These are phyloP conservation scores for Alternaria rosae DNA, from an alignment of 2,329 filamentous ascomycete species.

Conservation along the genomic window DNA sequence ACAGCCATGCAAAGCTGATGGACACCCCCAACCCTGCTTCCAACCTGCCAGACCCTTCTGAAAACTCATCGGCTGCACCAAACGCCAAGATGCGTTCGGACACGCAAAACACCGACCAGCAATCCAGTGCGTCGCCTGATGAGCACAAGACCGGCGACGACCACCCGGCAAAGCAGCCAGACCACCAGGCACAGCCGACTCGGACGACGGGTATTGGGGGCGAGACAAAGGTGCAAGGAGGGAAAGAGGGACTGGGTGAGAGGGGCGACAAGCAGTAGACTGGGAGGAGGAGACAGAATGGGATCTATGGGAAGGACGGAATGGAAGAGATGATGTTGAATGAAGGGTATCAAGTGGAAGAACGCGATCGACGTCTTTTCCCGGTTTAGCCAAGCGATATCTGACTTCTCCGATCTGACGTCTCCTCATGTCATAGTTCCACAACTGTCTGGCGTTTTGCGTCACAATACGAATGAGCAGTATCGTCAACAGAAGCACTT, in stretches of 20 bases:
- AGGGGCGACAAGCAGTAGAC: constrained; percentile 19
- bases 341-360: neutral
- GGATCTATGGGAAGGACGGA: neutral
- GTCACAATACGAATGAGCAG: neutral
- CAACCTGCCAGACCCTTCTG: constrained; percentile 27
- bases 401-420: neutral
- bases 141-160: constrained; percentile 41
- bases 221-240: constrained; percentile 37
- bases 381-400: neutral
- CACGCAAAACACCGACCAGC: constrained; percentile 36
- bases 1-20: constrained; percentile 21
- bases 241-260: constrained; percentile 41
- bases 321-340: neutral
- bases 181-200: constrained; percentile 40
- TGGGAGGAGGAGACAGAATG: neutral
- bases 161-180: constrained; percentile 50
- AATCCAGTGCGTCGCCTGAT: constrained; percentile 42
- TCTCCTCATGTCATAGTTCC: neutral
- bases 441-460: neutral
- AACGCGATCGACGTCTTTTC: neutral
- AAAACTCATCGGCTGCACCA: constrained; percentile 31
- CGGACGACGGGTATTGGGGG: constrained; percentile 47
- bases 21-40: constrained; percentile 23
- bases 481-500: neutral
- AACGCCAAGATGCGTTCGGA: constrained; percentile 31